Percentiles rank a stretch among this genome's conserved stretches.
Conservation (phyloP, 2,329 filamentous ascomycete species). For the Trichoderma polysporum region DNA sequence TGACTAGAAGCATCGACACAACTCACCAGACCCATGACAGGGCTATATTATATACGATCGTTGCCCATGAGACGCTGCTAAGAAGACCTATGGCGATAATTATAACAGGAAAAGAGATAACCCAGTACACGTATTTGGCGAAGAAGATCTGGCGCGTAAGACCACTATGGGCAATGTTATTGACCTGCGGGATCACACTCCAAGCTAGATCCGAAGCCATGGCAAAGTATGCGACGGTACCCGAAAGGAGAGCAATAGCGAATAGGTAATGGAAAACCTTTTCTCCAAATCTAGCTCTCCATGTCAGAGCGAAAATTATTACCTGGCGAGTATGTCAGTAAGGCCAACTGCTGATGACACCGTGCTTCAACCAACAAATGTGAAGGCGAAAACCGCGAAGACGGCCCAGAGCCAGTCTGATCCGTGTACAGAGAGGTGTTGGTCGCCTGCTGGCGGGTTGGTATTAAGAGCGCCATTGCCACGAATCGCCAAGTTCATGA, state of each 20-base stretch:
- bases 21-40: neutral
- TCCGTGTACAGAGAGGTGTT: neutral
- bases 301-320: too few relatives aligned
- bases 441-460: neutral
- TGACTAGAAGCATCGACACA: too few relatives aligned
- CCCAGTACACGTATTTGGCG: neutral
- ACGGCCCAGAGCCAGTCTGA: neutral
- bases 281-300: too few relatives aligned
- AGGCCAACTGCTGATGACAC: too few relatives aligned
- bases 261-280: neutral
- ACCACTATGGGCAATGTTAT: neutral
- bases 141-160: neutral
- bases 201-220: neutral
- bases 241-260: neutral
- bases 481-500: neutral
- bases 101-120: neutral
- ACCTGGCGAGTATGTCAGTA: too few relatives aligned
- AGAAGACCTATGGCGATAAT: neutral
- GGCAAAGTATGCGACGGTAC: neutral
- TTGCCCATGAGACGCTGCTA: neutral
- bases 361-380: too few relatives aligned
- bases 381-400: neutral
- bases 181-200: neutral
- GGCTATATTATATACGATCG: neutral
- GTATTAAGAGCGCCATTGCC: neutral